Evolutionary conservation across 768 basidiomycete species (phyloP).

Genomic region (Leucosporidium scottii): DNA sequence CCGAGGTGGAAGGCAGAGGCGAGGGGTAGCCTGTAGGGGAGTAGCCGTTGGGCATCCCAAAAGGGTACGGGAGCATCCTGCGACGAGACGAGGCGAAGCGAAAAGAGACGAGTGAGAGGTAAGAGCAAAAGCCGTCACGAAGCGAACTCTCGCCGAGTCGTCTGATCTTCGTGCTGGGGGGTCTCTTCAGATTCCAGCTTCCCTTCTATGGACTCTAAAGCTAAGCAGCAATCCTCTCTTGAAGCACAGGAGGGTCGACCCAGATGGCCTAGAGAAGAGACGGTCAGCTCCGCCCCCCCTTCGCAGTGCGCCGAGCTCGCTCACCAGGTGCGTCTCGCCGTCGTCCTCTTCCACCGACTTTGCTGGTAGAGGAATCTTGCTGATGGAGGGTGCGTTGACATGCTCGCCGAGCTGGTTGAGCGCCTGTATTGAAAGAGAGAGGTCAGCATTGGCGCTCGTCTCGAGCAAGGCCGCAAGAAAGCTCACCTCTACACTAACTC

Average conservation of each 20-base stretch:
- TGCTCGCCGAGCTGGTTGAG: conserved; percentile 52
- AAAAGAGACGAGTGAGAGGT: no score
- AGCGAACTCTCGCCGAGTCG: no score
- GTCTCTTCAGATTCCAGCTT: not conserved
- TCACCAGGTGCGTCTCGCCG: conserved; percentile 18
- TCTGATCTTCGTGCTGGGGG: not conserved
- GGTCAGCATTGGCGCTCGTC: no score
- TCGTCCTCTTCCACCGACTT: conserved; percentile 16
- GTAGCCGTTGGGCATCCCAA: no score
- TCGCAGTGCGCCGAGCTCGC: not conserved
- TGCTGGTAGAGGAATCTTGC: conserved; percentile 37
- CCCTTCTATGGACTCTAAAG: not conserved
- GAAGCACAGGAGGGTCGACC: conserved; percentile 13
- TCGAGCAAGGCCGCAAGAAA: no score
- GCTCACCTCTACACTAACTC: conserved; percentile 49
- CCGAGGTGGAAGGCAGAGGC: no score
- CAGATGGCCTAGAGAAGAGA: conserved; percentile 14
- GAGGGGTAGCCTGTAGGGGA: no score
- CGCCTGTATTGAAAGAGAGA: no score
- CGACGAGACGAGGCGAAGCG: no score
- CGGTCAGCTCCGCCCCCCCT: not conserved
- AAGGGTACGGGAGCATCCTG: no score
- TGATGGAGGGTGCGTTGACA: conserved; percentile 62
- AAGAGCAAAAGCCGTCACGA: no score
- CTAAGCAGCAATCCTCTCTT: not conserved